phyloP scores from a whole-genome alignment of 257 asterid genomes.

The Lithospermum erythrorhizon region DNA sequence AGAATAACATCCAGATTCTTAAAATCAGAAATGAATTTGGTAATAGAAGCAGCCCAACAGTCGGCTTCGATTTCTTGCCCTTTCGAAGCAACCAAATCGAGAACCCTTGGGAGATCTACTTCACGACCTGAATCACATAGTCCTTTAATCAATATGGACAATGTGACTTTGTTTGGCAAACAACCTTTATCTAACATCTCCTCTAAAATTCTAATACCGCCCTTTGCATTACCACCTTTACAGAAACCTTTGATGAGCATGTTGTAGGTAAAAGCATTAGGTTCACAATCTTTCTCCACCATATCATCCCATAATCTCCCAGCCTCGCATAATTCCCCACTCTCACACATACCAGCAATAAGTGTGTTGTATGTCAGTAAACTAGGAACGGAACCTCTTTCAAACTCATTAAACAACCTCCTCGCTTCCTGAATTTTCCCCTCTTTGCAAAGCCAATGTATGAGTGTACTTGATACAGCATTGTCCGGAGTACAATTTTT shows the following conservation, averaged over 20 bases:
- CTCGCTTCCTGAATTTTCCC: conserved; percentile 67
- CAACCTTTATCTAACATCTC: conserved; percentile 69
- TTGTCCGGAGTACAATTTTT: conserved; percentile 80
- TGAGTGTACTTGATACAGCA: conserved; percentile 55
- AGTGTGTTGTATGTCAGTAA: conserved; percentile 66
- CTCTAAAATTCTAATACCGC: conserved; percentile 52
- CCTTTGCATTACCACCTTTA: conserved; percentile 52
- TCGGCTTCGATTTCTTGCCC: conserved; percentile 20
- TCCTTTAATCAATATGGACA: conserved; percentile 44
- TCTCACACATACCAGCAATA: conserved; percentile 80
- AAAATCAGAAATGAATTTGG: conserved; percentile 18
- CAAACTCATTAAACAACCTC: conserved; percentile 73
- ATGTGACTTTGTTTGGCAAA: conserved; percentile 52
- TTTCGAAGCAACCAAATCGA: conserved; percentile 31
- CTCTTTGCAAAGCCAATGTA: conserved; percentile 77
- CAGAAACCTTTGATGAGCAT: conserved; percentile 69
- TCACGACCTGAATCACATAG: conserved; percentile 35
- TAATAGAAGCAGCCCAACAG: conserved; percentile 32
- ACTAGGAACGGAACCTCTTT: conserved; percentile 62
- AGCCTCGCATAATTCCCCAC: conserved; percentile 73
- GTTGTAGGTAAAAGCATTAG: conserved; percentile 73
- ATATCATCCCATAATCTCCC: conserved; percentile 93
- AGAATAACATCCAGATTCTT: neutral
- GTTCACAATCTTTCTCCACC: conserved; percentile 63
- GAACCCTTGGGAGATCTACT: conserved; percentile 34